These are phyloP conservation scores for Carpinus fangiana DNA, from an alignment of 306 rosid species.

Conservation along the genomic window DNA sequence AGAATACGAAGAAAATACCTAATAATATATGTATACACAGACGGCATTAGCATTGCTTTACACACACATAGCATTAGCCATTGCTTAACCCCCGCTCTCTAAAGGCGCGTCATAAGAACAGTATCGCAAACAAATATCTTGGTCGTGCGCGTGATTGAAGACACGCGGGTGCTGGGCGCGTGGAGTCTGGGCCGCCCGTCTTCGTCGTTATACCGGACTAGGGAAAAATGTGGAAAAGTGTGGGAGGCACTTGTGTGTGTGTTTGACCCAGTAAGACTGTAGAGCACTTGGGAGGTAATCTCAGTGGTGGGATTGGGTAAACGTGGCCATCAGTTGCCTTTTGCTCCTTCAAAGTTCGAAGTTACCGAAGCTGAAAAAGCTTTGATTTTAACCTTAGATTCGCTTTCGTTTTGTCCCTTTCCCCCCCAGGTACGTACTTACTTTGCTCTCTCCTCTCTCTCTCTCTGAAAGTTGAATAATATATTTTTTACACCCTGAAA, in stretches of 20 bases:
- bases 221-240: constrained; percentile 15
- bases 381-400: constrained; percentile 49
- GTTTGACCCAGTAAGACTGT: background rate
- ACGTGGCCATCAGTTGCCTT: background rate
- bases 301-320: background rate
- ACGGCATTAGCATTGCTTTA: background rate
- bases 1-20: too few species aligned
- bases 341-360: background rate
- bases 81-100: background rate
- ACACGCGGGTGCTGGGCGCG: constrained; percentile 25
- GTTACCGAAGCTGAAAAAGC: constrained; percentile 32
- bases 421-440: constrained; percentile 46
- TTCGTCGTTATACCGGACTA: background rate
- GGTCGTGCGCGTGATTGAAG: background rate
- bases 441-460: constrained; percentile 40
- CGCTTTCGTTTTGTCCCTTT: constrained; percentile 58
- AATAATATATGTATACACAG: too few species aligned
- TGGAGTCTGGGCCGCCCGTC: constrained; percentile 15
- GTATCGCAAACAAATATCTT: background rate
- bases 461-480: constrained; percentile 33
- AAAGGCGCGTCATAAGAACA: background rate
- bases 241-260: constrained; percentile 30
- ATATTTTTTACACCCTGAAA: constrained; percentile 21
- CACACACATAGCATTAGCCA: too few species aligned
- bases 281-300: background rate